These are phyloP conservation scores for Rhodomyrtus psidioides DNA, from an alignment of 441 rosid genomes.

Conservation along the genomic window DNA sequence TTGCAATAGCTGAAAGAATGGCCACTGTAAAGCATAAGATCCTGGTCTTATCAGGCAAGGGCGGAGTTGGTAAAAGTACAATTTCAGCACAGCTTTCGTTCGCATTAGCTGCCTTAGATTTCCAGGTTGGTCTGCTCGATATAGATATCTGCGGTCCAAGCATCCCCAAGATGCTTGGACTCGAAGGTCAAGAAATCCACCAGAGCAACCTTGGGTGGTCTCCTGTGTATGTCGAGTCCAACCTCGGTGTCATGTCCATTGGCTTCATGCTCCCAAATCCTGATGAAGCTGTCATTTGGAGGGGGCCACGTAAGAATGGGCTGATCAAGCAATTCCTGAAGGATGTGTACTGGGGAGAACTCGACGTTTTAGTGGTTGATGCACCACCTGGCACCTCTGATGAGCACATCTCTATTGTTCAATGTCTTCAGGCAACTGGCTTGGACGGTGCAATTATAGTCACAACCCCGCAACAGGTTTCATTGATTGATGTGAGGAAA, in stretches of 20 bases:
- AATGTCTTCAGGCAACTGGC: constrained; percentile 75
- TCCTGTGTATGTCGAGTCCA: constrained; percentile 88
- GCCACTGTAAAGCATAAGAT: constrained; percentile 91
- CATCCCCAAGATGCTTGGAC: constrained; percentile 94
- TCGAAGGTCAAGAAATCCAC: constrained; percentile 92
- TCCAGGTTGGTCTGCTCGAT: constrained; percentile 85
- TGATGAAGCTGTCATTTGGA: constrained; percentile 97
- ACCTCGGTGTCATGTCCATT: constrained; percentile 94
- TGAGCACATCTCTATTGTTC: constrained; percentile 88
- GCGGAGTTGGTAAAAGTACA: constrained; percentile 98
- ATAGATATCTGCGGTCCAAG: constrained; percentile 95
- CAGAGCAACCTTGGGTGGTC: constrained; percentile 99
- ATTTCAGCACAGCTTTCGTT: constrained; percentile 87
- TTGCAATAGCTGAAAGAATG: constrained; percentile 85
- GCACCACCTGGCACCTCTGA: constrained; percentile 97
- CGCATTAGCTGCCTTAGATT: constrained; percentile 78
- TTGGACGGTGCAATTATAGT: constrained; percentile 91
- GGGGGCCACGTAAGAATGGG: constrained; percentile 94
- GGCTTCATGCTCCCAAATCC: constrained; percentile 95
- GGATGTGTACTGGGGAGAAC: constrained; percentile 93
- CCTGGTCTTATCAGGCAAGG: constrained; percentile 82
- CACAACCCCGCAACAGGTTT: constrained; percentile 89
- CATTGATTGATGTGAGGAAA: constrained; percentile 85
- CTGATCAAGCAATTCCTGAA: constrained; percentile 88
- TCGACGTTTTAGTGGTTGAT: constrained; percentile 84